Conservation (phyloP, 2,329 filamentous ascomycete species). For the Pseudogymnoascus sp. region DNA sequence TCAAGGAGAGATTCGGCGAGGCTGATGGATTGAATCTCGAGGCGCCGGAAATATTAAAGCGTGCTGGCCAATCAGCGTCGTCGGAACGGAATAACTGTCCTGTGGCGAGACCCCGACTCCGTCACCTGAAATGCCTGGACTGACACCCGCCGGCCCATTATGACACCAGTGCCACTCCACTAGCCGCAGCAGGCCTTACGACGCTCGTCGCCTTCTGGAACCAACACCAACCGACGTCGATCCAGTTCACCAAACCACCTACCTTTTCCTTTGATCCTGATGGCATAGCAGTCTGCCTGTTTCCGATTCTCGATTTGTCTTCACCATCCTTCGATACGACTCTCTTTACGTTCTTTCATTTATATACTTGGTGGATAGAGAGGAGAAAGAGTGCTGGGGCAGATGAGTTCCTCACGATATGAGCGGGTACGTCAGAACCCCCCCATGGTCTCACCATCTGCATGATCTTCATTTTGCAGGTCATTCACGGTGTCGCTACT, state of each 20-base stretch:
- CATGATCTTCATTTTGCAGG: neutral
- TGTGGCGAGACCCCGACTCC: neutral
- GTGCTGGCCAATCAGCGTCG: neutral
- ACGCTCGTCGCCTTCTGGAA: constrained; percentile 2
- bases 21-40: constrained; percentile 5
- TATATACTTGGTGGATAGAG: neutral
- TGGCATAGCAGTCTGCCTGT: constrained; percentile 1
- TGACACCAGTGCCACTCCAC: neutral
- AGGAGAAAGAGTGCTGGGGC: neutral
- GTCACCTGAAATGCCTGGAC: neutral
- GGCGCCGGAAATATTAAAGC: neutral
- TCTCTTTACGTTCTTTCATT: neutral
- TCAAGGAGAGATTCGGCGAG: neutral
- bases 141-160: neutral
- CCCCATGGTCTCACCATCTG: constrained; percentile 17
- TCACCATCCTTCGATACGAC: neutral
- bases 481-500: neutral
- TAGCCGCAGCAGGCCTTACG: constrained; percentile 1
- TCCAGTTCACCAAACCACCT: neutral
- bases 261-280: constrained; percentile 20
- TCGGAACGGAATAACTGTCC: neutral
- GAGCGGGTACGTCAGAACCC: constrained; percentile 43
- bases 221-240: neutral
- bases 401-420: constrained; percentile 37
- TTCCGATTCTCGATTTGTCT: neutral